Conservation (phyloP, 1,284 basidiomycete genomes). For the Moesziomyces sp. region DNA sequence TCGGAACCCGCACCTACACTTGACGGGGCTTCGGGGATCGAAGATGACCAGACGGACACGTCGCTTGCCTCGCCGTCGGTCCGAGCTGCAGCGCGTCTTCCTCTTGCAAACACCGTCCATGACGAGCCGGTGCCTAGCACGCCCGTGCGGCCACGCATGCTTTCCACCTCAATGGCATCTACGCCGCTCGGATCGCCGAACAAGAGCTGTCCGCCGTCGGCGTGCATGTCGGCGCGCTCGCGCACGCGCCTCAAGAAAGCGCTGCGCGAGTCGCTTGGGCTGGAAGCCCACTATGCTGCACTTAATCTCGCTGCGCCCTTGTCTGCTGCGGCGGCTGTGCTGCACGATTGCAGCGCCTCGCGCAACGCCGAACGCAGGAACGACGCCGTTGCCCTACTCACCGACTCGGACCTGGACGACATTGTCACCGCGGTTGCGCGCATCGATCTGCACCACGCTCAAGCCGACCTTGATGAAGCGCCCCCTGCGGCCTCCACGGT, state of each 20-base stretch:
- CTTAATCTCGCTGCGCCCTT: slow-evolving; percentile 2
- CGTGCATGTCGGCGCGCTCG: slow-evolving; percentile 25
- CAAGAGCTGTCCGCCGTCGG: slow-evolving; percentile 17
- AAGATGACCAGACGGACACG: slow-evolving; percentile 14
- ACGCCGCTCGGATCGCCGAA: slow-evolving; percentile 12
- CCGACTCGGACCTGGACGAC: slow-evolving; percentile 38
- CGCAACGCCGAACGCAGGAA: too few relatives aligned
- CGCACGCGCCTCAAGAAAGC: slow-evolving; percentile 26
- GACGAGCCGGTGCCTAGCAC: too few relatives aligned
- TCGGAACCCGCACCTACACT: background rate
- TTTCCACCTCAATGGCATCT: slow-evolving; percentile 16
- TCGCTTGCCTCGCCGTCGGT: slow-evolving; percentile 34
- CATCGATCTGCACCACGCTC: slow-evolving; percentile 15
- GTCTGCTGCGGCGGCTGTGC: too few relatives aligned
- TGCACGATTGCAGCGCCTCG: too few relatives aligned
- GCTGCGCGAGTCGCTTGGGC: slow-evolving; percentile 27
- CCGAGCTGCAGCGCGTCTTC: slow-evolving; percentile 14
- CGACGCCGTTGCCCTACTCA: slow-evolving; percentile 12
- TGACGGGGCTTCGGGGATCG: background rate
- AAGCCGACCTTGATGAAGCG: background rate
- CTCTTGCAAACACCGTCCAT: too few relatives aligned
- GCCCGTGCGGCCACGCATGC: slow-evolving; percentile 12
- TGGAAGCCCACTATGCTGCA: slow-evolving; percentile 34
- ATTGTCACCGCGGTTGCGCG: slow-evolving; percentile 32
- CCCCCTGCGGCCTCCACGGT: too few relatives aligned